phyloP scores from a whole-genome alignment of 768 basidiomycete genomes.

The Mycena pura region DNA sequence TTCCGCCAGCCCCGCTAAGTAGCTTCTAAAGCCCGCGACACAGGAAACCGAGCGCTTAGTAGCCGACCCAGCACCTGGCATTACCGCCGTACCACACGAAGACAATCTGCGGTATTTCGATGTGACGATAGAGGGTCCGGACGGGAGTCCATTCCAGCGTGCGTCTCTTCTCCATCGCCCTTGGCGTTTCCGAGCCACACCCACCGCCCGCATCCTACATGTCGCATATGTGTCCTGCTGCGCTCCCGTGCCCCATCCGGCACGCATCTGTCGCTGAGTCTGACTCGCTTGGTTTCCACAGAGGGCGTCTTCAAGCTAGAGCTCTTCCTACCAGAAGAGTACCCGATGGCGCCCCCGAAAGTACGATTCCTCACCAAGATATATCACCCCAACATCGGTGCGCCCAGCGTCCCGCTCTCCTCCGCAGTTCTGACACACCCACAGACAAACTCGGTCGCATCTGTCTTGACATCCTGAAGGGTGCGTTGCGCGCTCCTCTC shows the following conservation, averaged over 20 bases:
- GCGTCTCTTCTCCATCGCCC: conserved; percentile 30
- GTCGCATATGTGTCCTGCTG: not conserved
- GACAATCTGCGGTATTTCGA: conserved; percentile 99
- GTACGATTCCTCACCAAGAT: conserved; percentile 98
- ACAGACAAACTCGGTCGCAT: conserved; percentile 98
- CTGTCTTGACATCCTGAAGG: conserved; percentile 97
- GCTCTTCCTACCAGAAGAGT: conserved; percentile 97
- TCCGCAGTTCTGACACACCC: not conserved
- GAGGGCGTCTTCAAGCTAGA: conserved; percentile 96
- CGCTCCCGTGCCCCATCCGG: not conserved
- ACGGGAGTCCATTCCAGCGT: conserved; percentile 92
- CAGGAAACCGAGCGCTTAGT: conserved; percentile 98
- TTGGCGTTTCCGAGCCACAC: conserved; percentile 6
- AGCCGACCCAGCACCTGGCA: conserved; percentile 96
- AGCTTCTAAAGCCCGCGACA: conserved; percentile 8
- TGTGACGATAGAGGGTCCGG: conserved; percentile 95
- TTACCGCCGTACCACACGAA: conserved; percentile 93
- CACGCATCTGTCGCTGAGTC: not conserved
- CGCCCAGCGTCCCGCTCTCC: not conserved
- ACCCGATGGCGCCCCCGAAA: conserved; percentile 99
- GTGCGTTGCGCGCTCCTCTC: conserved; percentile 47
- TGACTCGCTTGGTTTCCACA: conserved; percentile 35
- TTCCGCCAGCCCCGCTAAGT: conserved; percentile 11
- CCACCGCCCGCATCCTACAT: not conserved
- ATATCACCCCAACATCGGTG: conserved; percentile 99